These are phyloP conservation scores for Salix brachista DNA, from an alignment of 345 rosid species.

Conservation along the genomic window DNA sequence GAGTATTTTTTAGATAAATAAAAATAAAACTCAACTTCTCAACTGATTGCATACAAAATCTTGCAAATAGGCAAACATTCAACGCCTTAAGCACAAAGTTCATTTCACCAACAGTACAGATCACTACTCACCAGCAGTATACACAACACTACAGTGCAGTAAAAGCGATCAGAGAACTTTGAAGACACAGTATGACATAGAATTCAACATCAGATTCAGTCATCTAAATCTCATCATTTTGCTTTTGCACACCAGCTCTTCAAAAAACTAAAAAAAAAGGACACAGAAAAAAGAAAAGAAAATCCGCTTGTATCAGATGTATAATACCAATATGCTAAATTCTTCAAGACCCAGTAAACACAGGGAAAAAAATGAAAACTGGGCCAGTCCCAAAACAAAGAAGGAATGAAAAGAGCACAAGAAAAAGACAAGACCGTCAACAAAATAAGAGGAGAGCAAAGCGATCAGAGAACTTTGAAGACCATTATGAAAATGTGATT, in stretches of 20 bases:
- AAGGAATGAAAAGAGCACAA: background rate
- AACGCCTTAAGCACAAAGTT: no score
- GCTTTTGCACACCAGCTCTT: background rate
- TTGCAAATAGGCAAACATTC: no score
- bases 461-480: constrained; percentile 51
- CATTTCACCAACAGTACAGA: background rate
- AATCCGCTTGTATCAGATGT: no score
- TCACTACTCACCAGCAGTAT: background rate
- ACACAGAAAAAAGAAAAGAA: no score
- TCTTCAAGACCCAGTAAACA: background rate
- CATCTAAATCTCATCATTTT: background rate
- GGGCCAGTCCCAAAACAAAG: background rate
- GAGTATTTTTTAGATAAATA: no score
- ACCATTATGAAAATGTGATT: constrained; percentile 11
- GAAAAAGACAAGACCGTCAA: background rate
- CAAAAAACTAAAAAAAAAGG: background rate
- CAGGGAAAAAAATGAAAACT: background rate
- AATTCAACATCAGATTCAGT: background rate
- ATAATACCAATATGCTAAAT: background rate
- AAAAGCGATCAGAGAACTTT: background rate
- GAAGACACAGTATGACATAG: background rate
- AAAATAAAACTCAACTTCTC: no score
- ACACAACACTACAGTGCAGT: background rate
- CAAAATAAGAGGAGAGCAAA: background rate
- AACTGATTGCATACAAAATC: no score